Evolutionary conservation across 73 alveolate genomes (phyloP), one percentile per base, ranked within the genome.

Genomic region (Symbiodinium pilosum): DNA sequence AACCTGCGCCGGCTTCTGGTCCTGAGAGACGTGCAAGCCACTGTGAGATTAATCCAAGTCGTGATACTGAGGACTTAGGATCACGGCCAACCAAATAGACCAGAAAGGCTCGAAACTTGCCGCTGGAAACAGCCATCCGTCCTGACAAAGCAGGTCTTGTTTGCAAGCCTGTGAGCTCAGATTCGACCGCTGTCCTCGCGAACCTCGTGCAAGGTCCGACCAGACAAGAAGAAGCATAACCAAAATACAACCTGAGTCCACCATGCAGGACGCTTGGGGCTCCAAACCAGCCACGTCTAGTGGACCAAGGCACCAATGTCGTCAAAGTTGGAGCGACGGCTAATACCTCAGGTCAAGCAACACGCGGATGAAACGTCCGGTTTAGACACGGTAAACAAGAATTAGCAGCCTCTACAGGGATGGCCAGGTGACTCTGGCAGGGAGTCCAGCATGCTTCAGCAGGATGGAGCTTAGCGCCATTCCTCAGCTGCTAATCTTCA

Each of bases 71-170:
- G 34, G 64, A 47, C 59, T 47, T 4, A 44, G 43, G 87, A 38
- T 41, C 43, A 30, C 28, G 26, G 42, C 97, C 32, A 88, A 42
- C 97, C 97, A 91, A 16, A 91, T 41, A 8, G 97, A 68, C 87
- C 89, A 69, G 77, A 91, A 91, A 20, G 97, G 97, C 39, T 91
- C 97, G 52, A 91, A 91, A 86, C 81, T 84, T 11, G 97, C 97
- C 40, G 47, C 47, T 32, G 97, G 97, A 43, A 91, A 91, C 20
- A 91, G 97, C 97, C 97, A 91, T 16, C 97, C 97, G 30, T 83
- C 97, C 97, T 91, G 87, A 43, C 85, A 59, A 28, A n/a, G 14
- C 28, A 34, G 8, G 14, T 36, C 41, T 14, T 2, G 4, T 8
- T 16, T 54, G 73, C 73, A 14, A 26, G 26, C n/a, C n/a, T n/a